Percentiles rank a stretch among this genome's conserved stretches.
These are phyloP conservation scores for Rhamnella rubrinervis DNA, from an alignment of 331 rosid species.

Conservation along the genomic window DNA sequence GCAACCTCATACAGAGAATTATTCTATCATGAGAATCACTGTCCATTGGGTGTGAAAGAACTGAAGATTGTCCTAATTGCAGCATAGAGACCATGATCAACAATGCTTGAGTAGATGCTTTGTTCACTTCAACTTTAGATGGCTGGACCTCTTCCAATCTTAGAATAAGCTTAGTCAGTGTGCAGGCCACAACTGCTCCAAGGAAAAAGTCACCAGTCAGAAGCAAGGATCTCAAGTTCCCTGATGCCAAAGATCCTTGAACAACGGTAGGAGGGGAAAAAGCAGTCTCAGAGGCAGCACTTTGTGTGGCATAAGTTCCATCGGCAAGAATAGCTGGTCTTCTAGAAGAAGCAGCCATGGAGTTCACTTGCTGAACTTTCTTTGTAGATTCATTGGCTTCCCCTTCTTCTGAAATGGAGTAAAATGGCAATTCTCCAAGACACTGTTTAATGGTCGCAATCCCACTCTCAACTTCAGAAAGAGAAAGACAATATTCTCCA, in stretches of 20 bases:
- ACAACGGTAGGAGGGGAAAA: slow-evolving; percentile 17
- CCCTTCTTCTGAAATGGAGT: slow-evolving; percentile 16
- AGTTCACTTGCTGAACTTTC: slow-evolving; percentile 15
- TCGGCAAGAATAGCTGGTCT: slow-evolving; percentile 23
- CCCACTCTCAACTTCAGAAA: slow-evolving; percentile 34
- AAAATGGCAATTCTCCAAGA: slow-evolving; percentile 33
- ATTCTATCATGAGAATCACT: slow-evolving; percentile 24
- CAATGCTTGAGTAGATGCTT: slow-evolving; percentile 15
- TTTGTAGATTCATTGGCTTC: slow-evolving; percentile 21
- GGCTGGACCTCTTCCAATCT: slow-evolving; percentile 30
- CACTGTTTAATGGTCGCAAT: slow-evolving; percentile 30
- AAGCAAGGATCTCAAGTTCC: slow-evolving; percentile 29
- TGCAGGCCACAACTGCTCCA: slow-evolving; percentile 26
- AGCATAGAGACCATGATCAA: slow-evolving; percentile 22
- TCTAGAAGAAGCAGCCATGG: slow-evolving; percentile 19
- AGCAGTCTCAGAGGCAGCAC: slow-evolving; percentile 23
- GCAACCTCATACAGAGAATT: slow-evolving; percentile 15
- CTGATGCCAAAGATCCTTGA: slow-evolving; percentile 28
- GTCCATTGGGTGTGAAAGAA: slow-evolving; percentile 27
- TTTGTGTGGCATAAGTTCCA: slow-evolving; percentile 28
- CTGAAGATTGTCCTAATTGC: slow-evolving; percentile 26
- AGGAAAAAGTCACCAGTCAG: slow-evolving; percentile 26
- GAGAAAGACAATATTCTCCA: slow-evolving; percentile 32
- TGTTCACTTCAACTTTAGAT: slow-evolving; percentile 19
- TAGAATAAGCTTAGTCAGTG: slow-evolving; percentile 23